Base-by-base conservation (phyloP, 2,329 filamentous ascomycete species). In the Mycosphaerella arachidis region DNA sequence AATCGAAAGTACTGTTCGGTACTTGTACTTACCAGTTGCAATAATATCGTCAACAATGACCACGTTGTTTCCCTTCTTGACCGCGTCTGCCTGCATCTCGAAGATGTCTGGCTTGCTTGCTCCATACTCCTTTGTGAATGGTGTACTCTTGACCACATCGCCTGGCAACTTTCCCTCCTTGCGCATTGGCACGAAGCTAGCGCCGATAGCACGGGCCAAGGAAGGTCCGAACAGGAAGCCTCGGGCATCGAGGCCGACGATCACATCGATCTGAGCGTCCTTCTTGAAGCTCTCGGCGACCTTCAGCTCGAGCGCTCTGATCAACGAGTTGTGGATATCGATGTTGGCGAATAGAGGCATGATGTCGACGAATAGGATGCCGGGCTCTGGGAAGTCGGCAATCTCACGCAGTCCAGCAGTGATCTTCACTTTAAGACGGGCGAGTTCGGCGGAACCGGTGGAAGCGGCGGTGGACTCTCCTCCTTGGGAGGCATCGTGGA, bases 1-100 rank as follows among this genome's bases (percentile, higher is more conserved):
- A 33, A 27, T 30, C 0, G 16, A 43, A 10, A n/a, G 8, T 1
- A 5, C 48, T 24, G 12, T 9, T 16, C 18, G 27, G 16, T 18
- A 40, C 10, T 33, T 18, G 18, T n/a, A 7, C 5, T 40, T 82
- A 96, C 93, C 93, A 66, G 94, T 99, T 59, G 94, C 94, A 79
- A 99, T 97, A 73, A 99, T 96, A 75, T 99, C 94, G 76, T 99
- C 94, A 33, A 99, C 92, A 66, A 99, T 84, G 63, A 99, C 80
- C 59, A 96, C 93, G 76, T 88, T 92, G 79, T 96, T 91, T 37
- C 92, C 92, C 55, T 85, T 82, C 78, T 89, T 87, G 71, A 99
- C 87, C 48, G 88, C 88, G 76, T 89, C 92, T 67, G 84, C 81
- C 81, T 99, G 94, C 81, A 99, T 95, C 83, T 97, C 91, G 81